Evolutionary conservation across 2,329 filamentous ascomycete species (phyloP).

Genomic region (Westerdykella aurantiaca): DNA sequence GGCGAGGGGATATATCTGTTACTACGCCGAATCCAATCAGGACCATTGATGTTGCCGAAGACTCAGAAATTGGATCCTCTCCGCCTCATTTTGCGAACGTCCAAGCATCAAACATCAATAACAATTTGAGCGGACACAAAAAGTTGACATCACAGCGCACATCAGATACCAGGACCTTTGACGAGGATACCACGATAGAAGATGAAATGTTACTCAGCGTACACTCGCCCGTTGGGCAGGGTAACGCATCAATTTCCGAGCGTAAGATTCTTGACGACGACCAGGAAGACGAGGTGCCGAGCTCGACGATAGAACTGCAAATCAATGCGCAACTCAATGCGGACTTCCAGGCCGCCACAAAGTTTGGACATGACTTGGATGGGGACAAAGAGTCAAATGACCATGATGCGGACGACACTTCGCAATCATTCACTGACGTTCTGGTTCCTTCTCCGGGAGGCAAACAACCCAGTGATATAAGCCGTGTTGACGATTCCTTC

Average conservation of each 20-base stretch:
- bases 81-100: constrained; percentile 28
- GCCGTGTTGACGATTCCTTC: constrained; percentile 36
- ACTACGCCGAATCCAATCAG: constrained; percentile 26
- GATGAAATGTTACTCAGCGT: constrained; percentile 18
- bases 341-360: constrained; percentile 23
- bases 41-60: constrained; percentile 12
- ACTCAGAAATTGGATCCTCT: constrained; percentile 29
- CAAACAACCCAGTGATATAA: constrained; percentile 17
- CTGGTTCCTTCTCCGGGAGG: not conserved
- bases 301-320: constrained; percentile 29
- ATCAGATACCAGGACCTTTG: constrained; percentile 19
- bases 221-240: not conserved
- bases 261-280: not conserved
- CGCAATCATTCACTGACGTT: constrained; percentile 9
- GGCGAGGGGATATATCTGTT: constrained; percentile 22
- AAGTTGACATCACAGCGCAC: no score
- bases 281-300: constrained; percentile 8
- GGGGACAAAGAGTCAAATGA: constrained; percentile 15
- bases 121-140: not conserved
- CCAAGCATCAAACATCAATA: not conserved
- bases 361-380: constrained; percentile 4
- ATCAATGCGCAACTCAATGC: constrained; percentile 33
- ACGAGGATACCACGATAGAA: constrained; percentile 31
- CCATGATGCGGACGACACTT: constrained; percentile 20
- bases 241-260: not conserved